Percentiles rank a stretch among this genome's conserved stretches.
Conservation (phyloP, 768 basidiomycete species). For the Hygrophoropsis aurantiaca region DNA sequence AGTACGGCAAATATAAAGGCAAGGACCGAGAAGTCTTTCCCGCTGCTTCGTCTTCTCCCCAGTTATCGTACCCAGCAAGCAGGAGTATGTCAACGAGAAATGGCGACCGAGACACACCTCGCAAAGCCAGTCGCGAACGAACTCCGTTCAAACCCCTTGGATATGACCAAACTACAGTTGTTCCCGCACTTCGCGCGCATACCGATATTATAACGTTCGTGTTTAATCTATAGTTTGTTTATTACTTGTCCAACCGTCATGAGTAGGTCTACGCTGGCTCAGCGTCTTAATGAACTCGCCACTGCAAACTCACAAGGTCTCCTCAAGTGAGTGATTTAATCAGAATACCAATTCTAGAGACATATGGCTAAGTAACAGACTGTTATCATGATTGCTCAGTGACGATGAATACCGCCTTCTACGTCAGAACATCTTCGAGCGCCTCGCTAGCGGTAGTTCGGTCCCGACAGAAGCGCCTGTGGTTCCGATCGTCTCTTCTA, state of each 20-base stretch:
- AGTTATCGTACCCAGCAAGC: slow-evolving; percentile 24
- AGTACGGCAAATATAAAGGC: slow-evolving; percentile 61
- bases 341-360: background rate
- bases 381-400: slow-evolving; percentile 36
- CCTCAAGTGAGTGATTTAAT: slow-evolving; percentile 52
- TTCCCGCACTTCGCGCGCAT: slow-evolving; percentile 25
- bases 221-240: slow-evolving; percentile 9
- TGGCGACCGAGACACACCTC: slow-evolving; percentile 16
- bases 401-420: slow-evolving; percentile 86
- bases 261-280: slow-evolving; percentile 69
- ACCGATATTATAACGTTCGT: slow-evolving; percentile 60
- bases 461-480: slow-evolving; percentile 65
- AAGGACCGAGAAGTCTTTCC: slow-evolving; percentile 48
- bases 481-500: slow-evolving; percentile 50
- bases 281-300: slow-evolving; percentile 79
- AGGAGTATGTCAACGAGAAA: slow-evolving; percentile 18
- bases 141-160: slow-evolving; percentile 21
- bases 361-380: background rate
- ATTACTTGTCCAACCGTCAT: slow-evolving; percentile 7
- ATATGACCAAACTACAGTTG: slow-evolving; percentile 15
- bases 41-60: slow-evolving; percentile 33
- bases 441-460: slow-evolving; percentile 57
- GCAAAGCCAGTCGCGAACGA: slow-evolving; percentile 11
- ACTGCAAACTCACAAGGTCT: slow-evolving; percentile 78
- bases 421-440: slow-evolving; percentile 82